Percentiles rank a stretch among this genome's conserved stretches.
phyloP scores from a whole-genome alignment of 2,329 filamentous ascomycete genomes.

The Diaporthe citriasiana region DNA sequence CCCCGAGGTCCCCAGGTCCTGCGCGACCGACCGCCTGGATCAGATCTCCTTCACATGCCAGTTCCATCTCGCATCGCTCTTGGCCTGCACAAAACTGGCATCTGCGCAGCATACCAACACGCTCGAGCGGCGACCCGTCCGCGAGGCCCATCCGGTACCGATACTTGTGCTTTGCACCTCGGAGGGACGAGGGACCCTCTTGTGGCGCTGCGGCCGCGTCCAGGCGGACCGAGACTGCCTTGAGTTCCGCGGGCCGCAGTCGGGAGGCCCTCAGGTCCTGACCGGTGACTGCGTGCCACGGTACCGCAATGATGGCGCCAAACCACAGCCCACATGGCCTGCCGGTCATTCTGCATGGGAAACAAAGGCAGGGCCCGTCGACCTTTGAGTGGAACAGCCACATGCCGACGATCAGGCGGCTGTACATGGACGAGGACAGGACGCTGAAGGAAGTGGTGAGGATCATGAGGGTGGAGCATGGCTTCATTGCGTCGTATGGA shows the following conservation, averaged over 20 bases:
- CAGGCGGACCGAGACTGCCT: background rate
- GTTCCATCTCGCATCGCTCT: conserved; percentile 2
- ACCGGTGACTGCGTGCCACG: background rate
- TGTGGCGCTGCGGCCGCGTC: background rate
- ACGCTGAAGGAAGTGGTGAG: conserved; percentile 41
- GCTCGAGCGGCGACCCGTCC: conserved; percentile 3
- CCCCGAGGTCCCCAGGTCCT: background rate
- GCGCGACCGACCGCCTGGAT: background rate
- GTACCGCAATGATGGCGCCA: conserved; percentile 3
- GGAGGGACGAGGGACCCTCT: background rate
- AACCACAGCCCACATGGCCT: background rate
- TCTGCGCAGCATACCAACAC: background rate
- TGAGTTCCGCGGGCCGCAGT: conserved; percentile 5
- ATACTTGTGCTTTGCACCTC: background rate
- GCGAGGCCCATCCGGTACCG: background rate
- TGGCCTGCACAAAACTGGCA: conserved; percentile 1
- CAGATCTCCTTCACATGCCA: conserved; percentile 5
- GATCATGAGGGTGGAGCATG: conserved; percentile 36
- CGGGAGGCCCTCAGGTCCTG: conserved; percentile 3
- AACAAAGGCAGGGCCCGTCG: background rate
- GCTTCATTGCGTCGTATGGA: conserved; percentile 38
- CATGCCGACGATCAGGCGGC: conserved; percentile 37
- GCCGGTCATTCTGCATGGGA: background rate
- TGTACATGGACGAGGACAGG: conserved; percentile 40
- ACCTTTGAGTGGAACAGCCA: conserved; percentile 35